phyloP scores from a whole-genome alignment of 2,329 filamentous ascomycete species.

The Neobulgaria alba region DNA sequence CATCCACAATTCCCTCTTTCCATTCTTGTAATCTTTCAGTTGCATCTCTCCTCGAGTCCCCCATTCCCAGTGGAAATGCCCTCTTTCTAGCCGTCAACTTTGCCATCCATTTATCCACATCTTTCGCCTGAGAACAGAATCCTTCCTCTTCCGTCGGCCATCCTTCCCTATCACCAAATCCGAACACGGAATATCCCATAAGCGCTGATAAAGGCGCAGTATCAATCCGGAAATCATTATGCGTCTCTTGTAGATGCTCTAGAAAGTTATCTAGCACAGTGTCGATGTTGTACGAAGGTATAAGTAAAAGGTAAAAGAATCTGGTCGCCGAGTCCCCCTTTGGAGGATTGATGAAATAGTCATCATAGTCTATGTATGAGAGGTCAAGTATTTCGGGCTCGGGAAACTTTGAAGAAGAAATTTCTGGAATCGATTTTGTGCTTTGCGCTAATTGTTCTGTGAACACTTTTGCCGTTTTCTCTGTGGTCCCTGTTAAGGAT shows the following conservation, averaged over 20 bases:
- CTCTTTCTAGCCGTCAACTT: constrained; percentile 79
- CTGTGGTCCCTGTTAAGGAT: constrained; percentile 76
- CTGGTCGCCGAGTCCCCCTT: constrained; percentile 44
- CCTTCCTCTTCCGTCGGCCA: constrained; percentile 89
- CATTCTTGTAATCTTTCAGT: constrained; percentile 64
- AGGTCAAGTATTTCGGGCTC: constrained; percentile 66
- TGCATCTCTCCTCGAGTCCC: constrained; percentile 72
- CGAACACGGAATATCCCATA: constrained; percentile 87
- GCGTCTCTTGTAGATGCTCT: constrained; percentile 80
- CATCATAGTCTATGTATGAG: constrained; percentile 82
- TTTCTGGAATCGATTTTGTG: constrained; percentile 25
- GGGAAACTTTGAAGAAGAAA: constrained; percentile 33
- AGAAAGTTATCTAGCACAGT: constrained; percentile 83
- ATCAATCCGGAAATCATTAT: constrained; percentile 94
- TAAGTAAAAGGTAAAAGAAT: constrained; percentile 73
- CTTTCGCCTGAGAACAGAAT: constrained; percentile 85
- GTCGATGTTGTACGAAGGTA: constrained; percentile 94
- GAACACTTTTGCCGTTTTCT: constrained; percentile 60
- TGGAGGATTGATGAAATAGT: constrained; percentile 77
- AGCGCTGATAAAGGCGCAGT: constrained; percentile 70
- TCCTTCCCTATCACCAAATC: constrained; percentile 81
- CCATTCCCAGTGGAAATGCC: constrained; percentile 82
- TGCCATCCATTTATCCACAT: constrained; percentile 95
- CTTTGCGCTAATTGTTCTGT: constrained; percentile 43
- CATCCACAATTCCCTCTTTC: constrained; percentile 63